Evolutionary conservation across 2,329 filamentous ascomycete genomes (phyloP).

Genomic region (Fusarium azukiicola): DNA sequence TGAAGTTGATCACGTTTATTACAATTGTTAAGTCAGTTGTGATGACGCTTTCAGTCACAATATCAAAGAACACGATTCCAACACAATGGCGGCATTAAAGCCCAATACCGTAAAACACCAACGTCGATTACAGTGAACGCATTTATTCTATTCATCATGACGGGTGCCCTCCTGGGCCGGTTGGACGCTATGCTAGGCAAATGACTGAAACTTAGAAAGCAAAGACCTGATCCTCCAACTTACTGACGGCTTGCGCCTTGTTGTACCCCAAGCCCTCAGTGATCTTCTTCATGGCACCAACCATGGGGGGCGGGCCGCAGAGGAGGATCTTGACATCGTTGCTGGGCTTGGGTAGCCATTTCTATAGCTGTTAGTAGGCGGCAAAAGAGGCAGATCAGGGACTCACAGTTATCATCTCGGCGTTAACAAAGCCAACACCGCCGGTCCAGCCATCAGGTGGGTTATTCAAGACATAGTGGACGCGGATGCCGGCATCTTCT

Average conservation of each 20-base stretch:
- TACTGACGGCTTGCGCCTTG: slow-evolving; percentile 96
- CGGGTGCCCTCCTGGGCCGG: too few species aligned
- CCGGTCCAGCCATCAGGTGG: slow-evolving; percentile 94
- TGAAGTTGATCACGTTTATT: not conserved
- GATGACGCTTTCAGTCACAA: too few species aligned
- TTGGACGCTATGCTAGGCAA: not conserved
- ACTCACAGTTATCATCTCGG: slow-evolving; percentile 93
- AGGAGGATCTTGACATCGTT: slow-evolving; percentile 94
- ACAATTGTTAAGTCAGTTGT: too few species aligned
- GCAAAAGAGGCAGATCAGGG: not conserved
- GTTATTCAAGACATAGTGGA: slow-evolving; percentile 98
- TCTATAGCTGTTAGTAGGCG: slow-evolving; percentile 65
- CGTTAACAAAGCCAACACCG: slow-evolving; percentile 94
- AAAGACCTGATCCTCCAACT: slow-evolving; percentile 98
- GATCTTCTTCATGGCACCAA: slow-evolving; percentile 97
- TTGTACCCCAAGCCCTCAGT: slow-evolving; percentile 92
- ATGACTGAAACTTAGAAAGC: slow-evolving; percentile 78
- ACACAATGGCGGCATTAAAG: too few species aligned
- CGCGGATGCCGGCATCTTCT: slow-evolving; percentile 89
- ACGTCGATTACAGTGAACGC: too few species aligned
- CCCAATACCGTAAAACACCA: too few species aligned
- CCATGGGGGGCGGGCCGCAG: slow-evolving; percentile 97
- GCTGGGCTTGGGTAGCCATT: slow-evolving; percentile 89
- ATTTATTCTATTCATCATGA: too few species aligned
- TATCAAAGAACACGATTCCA: too few species aligned